A percentile compares a stretch with the other conserved stretches of the same genome.
Evolutionary conservation across 176 grass and related monocot species (phyloP).

Genomic region (Luzula sylvatica): DNA sequence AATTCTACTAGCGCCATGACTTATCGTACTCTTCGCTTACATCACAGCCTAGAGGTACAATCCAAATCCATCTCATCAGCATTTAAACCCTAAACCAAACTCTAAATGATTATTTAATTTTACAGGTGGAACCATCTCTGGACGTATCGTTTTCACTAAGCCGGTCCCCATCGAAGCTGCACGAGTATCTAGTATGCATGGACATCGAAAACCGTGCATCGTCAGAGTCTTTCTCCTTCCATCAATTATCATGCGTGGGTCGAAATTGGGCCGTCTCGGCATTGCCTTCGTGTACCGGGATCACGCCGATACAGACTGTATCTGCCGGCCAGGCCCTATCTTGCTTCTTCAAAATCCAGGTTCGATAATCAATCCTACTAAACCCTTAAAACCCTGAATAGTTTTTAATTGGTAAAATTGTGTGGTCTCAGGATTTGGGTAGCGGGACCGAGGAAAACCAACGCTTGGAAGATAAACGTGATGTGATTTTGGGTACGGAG

Average conservation of each 20-base stretch:
- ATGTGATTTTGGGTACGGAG: slow-evolving; percentile 40
- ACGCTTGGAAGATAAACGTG: slow-evolving; percentile 28
- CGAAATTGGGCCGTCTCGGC: slow-evolving; percentile 64
- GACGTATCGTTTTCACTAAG: slow-evolving; percentile 69
- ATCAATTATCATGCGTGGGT: slow-evolving; percentile 79
- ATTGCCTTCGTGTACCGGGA: slow-evolving; percentile 41
- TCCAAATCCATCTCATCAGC: not conserved
- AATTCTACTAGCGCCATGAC: slow-evolving; percentile 59
- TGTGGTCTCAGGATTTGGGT: slow-evolving; percentile 49
- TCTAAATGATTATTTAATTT: slow-evolving; percentile 14
- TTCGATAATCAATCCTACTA: slow-evolving; percentile 15
- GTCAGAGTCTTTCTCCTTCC: slow-evolving; percentile 49
- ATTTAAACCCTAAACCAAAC: not conserved
- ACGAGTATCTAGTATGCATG: slow-evolving; percentile 83
- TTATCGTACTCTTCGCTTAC: slow-evolving; percentile 79
- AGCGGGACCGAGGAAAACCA: slow-evolving; percentile 31
- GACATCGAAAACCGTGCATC: slow-evolving; percentile 60
- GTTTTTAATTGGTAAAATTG: not conserved
- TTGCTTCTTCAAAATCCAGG: slow-evolving; percentile 96
- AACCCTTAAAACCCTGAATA: not conserved
- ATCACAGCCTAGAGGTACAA: slow-evolving; percentile 64
- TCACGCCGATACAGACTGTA: slow-evolving; percentile 50
- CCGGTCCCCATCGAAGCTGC: slow-evolving; percentile 64
- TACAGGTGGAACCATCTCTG: slow-evolving; percentile 71
- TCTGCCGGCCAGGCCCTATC: slow-evolving; percentile 57